Evolutionary conservation across 1,284 basidiomycete species (phyloP).

Genomic region (Trichosporon coremiiforme): DNA sequence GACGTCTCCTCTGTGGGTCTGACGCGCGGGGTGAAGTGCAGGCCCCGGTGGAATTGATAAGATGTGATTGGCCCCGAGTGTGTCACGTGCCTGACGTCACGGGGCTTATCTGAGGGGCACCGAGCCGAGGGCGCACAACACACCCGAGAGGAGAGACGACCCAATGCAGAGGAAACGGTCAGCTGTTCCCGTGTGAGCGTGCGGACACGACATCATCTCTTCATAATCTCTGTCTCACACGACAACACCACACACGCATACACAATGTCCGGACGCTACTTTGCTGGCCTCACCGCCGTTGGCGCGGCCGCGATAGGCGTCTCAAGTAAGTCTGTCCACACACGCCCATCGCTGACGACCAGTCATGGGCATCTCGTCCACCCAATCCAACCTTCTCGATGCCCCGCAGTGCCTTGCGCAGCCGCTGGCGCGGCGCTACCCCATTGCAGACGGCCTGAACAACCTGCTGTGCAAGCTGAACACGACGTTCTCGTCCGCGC

Average conservation of each 20-base stretch:
- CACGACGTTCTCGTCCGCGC: conserved; percentile 18
- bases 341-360: neutral
- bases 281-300: conserved; percentile 19
- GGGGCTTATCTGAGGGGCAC: conserved; percentile 3
- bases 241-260: too few relatives aligned
- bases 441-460: conserved; percentile 12
- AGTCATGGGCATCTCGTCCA: neutral
- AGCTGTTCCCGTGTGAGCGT: neutral
- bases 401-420: conserved; percentile 25
- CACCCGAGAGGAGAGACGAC: neutral
- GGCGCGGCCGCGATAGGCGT: conserved; percentile 14
- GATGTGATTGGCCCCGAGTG: neutral
- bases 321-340: neutral
- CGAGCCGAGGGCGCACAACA: neutral
- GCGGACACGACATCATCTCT: too few relatives aligned
- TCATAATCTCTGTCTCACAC: neutral
- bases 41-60: neutral
- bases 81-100: neutral
- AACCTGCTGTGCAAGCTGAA: conserved; percentile 26
- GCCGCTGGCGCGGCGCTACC: conserved; percentile 16
- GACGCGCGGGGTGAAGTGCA: too few relatives aligned
- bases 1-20: too few relatives aligned
- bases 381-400: conserved; percentile 5
- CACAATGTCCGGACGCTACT: conserved; percentile 13
- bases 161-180: too few relatives aligned